Base-by-base conservation (phyloP, 441 rosid species). In the Kokia cookei region DNA sequence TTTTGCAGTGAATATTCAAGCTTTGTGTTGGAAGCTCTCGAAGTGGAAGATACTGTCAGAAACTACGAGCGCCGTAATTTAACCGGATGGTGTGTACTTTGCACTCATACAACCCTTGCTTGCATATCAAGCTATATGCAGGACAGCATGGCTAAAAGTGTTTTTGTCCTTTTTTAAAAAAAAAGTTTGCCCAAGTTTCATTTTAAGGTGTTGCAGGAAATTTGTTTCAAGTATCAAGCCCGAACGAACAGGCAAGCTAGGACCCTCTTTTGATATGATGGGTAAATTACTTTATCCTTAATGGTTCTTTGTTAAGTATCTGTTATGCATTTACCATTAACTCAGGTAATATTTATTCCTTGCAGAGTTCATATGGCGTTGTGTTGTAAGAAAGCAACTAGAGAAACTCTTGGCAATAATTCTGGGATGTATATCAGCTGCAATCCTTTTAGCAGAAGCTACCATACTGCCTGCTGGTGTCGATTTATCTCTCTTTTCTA, bases 371-470 rank as follows among this genome's bases (percentile, higher is more conserved):
- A 55, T 84, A 48, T 91, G 94, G 94, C 85, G 86, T 57, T 91
- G 93, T 83, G 75, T 88, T 55, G 66, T 88, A 54, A 84, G 81
- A 61, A 87, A 85, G 80, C 90, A 87, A 78, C 76, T 85, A n/a
- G 63, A 82, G 77, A 90, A 86, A 86, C 77, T 85, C 59, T 83
- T 83, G 53, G 94, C 94, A 65, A 78, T 90, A 48, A 51, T 86
- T 62, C 83, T 90, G 65, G 89, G 91, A 58, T 80, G 84, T 27
- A 91, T 91, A 88, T 88, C 97, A 29, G 93, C 80, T 64, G 94
- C 97, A 67, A 87, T 90, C 85, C 91, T 90, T 77, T 82, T 91
- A 70, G 97, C 97, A 65, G 97, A 91, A 86, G 93, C 93, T 29
- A 91, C 91, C 58, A 80, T 91, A 57, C 81, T 91, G 61, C 87